These are phyloP conservation scores for Ophiocordyceps robertsii DNA, from an alignment of 2,329 filamentous ascomycete species.

Conservation along the genomic window DNA sequence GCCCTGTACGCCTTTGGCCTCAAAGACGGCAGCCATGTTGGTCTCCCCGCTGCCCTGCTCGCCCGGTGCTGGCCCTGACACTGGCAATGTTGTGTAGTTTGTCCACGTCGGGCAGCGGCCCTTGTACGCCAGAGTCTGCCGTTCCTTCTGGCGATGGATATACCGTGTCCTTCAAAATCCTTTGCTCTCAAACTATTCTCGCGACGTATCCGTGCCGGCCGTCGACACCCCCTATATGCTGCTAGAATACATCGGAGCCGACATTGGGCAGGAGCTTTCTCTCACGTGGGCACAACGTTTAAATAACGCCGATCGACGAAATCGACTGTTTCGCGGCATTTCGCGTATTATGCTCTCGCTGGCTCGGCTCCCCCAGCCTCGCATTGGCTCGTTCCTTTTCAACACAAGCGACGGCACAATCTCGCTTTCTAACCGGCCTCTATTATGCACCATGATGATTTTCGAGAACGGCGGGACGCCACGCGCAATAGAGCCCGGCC, in stretches of 20 bases:
- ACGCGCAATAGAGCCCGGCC: conserved; percentile 14
- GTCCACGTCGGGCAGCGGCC: conserved; percentile 4
- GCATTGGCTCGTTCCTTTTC: conserved; percentile 10
- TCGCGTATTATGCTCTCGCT: conserved; percentile 9
- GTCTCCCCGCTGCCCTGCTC: conserved; percentile 1
- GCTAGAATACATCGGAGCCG: conserved; percentile 9
- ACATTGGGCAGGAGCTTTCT: conserved; percentile 10
- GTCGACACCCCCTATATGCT: conserved; percentile 9
- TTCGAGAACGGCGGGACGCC: conserved; percentile 18
- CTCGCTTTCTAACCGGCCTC: conserved; percentile 12
- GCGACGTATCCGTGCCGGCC: conserved; percentile 1
- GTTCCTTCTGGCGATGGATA: conserved; percentile 1
- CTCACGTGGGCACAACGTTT: conserved; percentile 6
- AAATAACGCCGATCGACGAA: conserved; percentile 3
- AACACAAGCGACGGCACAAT: conserved; percentile 13
- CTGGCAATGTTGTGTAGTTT: conserved; percentile 3
- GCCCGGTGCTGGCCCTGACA: not conserved
- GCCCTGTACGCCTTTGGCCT: conserved; percentile 9
- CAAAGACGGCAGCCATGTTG: conserved; percentile 5
- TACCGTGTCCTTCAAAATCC: conserved; percentile 3
- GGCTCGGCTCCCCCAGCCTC: conserved; percentile 6
- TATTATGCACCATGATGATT: conserved; percentile 7
- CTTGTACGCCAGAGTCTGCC: conserved; percentile 1
- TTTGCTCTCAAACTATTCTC: conserved; percentile 7
- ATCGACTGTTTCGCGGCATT: conserved; percentile 7